These are phyloP conservation scores for Backusella parvicylindrica DNA, from an alignment of 192 early-diverging fungal species.

Conservation along the genomic window DNA sequence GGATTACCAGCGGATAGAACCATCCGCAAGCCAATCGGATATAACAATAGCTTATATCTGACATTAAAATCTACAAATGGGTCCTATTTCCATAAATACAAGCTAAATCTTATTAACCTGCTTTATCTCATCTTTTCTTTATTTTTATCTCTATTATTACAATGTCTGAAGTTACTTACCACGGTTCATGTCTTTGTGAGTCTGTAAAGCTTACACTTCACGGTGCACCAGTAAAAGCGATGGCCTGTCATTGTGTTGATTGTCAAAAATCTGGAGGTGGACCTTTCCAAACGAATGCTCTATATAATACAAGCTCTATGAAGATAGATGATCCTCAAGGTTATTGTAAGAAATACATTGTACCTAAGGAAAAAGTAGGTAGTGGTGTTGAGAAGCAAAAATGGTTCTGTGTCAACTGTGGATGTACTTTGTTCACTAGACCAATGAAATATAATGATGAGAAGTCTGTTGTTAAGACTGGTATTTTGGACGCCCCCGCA, in stretches of 20 bases:
- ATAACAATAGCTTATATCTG: background rate
- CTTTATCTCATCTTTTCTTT: background rate
- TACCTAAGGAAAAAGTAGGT: slow-evolving; percentile 2
- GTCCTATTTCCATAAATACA: background rate
- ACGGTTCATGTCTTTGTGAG: slow-evolving; percentile 12
- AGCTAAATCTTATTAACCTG: background rate
- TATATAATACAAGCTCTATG: background rate
- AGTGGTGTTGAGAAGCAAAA: slow-evolving; percentile 15
- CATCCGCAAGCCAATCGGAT: background rate
- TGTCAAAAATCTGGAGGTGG: slow-evolving; percentile 17
- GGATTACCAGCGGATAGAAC: background rate
- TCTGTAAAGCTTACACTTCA: slow-evolving; percentile 1
- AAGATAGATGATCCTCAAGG: background rate
- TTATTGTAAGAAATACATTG: slow-evolving; percentile 6
- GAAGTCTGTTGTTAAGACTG: slow-evolving; percentile 18
- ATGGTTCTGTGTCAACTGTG: slow-evolving; percentile 17
- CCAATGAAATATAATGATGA: slow-evolving; percentile 20
- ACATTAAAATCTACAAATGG: background rate
- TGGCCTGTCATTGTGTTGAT: slow-evolving; percentile 11
- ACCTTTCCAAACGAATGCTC: slow-evolving; percentile 15
- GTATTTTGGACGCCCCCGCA: slow-evolving; percentile 10
- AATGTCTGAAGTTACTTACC: slow-evolving; percentile 1
- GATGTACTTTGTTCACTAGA: slow-evolving; percentile 15
- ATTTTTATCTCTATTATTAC: background rate
- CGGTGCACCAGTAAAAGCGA: slow-evolving; percentile 8